These are phyloP conservation scores for Coemansia erecta DNA, from an alignment of 192 early-diverging fungal genomes.

Conservation along the genomic window DNA sequence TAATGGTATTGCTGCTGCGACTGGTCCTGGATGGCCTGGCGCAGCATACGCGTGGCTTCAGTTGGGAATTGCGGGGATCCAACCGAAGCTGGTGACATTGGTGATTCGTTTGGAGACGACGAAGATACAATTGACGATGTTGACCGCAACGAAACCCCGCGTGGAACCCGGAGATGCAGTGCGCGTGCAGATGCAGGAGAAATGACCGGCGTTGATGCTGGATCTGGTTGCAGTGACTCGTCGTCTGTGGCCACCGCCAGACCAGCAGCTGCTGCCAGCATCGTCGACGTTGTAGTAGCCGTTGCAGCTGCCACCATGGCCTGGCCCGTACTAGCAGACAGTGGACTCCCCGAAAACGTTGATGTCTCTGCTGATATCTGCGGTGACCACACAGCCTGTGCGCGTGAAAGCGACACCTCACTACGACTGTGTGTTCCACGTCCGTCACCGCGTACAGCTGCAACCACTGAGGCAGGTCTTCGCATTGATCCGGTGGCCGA, in stretches of 20 bases:
- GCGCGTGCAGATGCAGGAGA: conserved; percentile 6
- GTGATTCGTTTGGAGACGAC: conserved; percentile 27
- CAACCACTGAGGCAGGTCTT: conserved; percentile 13
- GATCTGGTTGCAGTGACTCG: too few species aligned
- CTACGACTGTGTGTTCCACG: conserved; percentile 26
- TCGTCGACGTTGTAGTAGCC: too few species aligned
- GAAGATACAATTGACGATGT: conserved; percentile 29
- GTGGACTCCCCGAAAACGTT: conserved; percentile 16
- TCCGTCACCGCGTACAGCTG: conserved; percentile 11
- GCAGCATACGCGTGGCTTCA: conserved; percentile 47
- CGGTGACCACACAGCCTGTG: conserved; percentile 51
- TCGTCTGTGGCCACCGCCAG: too few species aligned
- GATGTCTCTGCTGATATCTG: conserved; percentile 28
- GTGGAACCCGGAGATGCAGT: conserved; percentile 23
- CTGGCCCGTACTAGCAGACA: neutral
- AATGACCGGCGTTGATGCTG: neutral
- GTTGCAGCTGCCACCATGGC: too few species aligned
- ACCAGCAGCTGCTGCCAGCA: too few species aligned
- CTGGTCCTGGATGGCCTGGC: conserved; percentile 33
- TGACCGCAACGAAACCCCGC: conserved; percentile 26
- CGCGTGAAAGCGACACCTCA: conserved; percentile 36
- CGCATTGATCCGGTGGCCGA: conserved; percentile 3
- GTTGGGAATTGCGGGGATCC: conserved; percentile 41
- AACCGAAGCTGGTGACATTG: conserved; percentile 21
- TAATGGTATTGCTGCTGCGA: neutral